Conservation (phyloP, 306 rosid genomes). For the Medicago lupulina region DNA sequence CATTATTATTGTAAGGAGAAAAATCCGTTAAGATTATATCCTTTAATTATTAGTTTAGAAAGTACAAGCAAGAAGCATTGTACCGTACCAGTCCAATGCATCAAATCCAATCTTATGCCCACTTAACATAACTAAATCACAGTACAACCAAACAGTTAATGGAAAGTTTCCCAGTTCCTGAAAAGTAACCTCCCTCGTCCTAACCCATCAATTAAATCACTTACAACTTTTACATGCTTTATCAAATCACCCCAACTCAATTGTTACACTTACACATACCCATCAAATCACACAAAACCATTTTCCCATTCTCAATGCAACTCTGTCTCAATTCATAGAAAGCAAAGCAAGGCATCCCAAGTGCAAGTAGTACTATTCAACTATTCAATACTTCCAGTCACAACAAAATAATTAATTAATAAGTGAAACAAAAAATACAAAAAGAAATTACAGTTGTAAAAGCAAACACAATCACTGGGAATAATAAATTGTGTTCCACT, state of each 20-base stretch:
- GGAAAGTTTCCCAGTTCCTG: slow-evolving; percentile 42
- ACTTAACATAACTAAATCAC: slow-evolving; percentile 14
- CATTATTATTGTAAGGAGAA: too few species aligned
- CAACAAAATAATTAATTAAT: slow-evolving; percentile 10
- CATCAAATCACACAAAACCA: slow-evolving; percentile 71
- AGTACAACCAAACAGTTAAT: slow-evolving; percentile 44
- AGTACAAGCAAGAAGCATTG: background rate
- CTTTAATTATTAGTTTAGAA: background rate
- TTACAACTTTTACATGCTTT: slow-evolving; percentile 54
- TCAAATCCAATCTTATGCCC: background rate
- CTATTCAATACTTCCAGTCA: slow-evolving; percentile 23
- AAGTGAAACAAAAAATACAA: slow-evolving; percentile 27
- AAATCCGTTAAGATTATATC: background rate
- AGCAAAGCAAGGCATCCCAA: slow-evolving; percentile 68
- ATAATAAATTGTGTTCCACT: slow-evolving; percentile 57
- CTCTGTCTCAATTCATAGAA: slow-evolving; percentile 60
- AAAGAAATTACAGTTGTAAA: slow-evolving; percentile 25
- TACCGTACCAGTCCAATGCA: background rate
- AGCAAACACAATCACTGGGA: slow-evolving; percentile 54
- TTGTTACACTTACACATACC: slow-evolving; percentile 52
- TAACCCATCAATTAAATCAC: slow-evolving; percentile 51
- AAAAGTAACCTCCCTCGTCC: slow-evolving; percentile 60
- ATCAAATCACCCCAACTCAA: slow-evolving; percentile 53
- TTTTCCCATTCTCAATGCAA: slow-evolving; percentile 58
- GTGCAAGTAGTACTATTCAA: slow-evolving; percentile 5